phyloP scores from a whole-genome alignment of 192 early-diverging fungal genomes.

The Rhizophagus clarus region DNA sequence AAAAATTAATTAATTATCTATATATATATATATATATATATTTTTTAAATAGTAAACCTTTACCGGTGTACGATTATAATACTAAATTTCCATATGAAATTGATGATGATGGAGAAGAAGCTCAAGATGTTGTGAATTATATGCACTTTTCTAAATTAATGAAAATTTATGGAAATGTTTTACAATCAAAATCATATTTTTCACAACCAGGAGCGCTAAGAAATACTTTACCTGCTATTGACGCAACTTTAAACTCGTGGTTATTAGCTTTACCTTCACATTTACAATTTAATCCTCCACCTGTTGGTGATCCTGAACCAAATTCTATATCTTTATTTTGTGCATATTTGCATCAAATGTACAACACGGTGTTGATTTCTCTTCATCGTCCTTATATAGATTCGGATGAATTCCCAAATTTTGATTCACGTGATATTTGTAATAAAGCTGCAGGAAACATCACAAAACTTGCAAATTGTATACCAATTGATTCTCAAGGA shows the following conservation, averaged over 20 bases:
- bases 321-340: neutral
- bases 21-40: neutral
- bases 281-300: conserved; percentile 38
- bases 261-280: conserved; percentile 34
- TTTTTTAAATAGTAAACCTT: conserved; percentile 8
- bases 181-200: conserved; percentile 40
- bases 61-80: conserved; percentile 41
- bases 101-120: conserved; percentile 28
- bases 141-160: conserved; percentile 39
- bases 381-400: conserved; percentile 55
- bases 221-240: conserved; percentile 36
- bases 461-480: conserved; percentile 39
- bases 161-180: conserved; percentile 47
- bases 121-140: conserved; percentile 31
- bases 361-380: conserved; percentile 47
- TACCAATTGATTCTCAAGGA: conserved; percentile 38
- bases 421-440: conserved; percentile 43
- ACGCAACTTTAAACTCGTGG: conserved; percentile 37
- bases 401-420: conserved; percentile 37
- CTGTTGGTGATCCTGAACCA: neutral
- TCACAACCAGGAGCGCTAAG: conserved; percentile 32
- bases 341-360: conserved; percentile 31
- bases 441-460: conserved; percentile 39
- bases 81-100: conserved; percentile 39
- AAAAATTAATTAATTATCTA: too few relatives aligned